A percentile compares a stretch with the other conserved stretches of the same genome.
Conservation (phyloP, 805 yeast species). For the Cyberlindnera nakhonratchasimensis region DNA sequence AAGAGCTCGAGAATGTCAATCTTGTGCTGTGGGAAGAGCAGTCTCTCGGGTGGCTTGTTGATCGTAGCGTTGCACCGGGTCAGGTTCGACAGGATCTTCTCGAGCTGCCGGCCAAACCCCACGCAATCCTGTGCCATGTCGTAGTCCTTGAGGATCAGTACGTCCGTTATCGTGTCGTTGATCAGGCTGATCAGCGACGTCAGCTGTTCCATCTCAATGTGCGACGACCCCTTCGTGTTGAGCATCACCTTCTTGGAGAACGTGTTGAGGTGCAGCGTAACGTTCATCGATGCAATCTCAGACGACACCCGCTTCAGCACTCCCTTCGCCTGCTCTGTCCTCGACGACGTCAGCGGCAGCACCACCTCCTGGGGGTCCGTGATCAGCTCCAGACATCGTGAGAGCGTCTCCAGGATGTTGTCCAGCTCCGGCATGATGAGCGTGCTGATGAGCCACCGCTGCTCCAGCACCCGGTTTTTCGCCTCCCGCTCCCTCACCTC, state of each 20-base stretch:
- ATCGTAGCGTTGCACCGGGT: slow-evolving; percentile 34
- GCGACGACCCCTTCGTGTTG: slow-evolving; percentile 36
- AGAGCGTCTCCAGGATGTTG: slow-evolving; percentile 41
- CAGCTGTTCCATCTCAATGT: slow-evolving; percentile 39
- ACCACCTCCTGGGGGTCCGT: slow-evolving; percentile 42
- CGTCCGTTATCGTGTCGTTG: slow-evolving; percentile 21
- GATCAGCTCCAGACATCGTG: slow-evolving; percentile 38
- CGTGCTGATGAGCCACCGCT: slow-evolving; percentile 45
- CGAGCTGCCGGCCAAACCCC: slow-evolving; percentile 15
- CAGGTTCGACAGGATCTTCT: slow-evolving; percentile 25
- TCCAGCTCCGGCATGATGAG: slow-evolving; percentile 48
- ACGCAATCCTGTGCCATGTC: slow-evolving; percentile 9
- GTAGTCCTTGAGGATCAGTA: slow-evolving; percentile 36
- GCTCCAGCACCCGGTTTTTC: slow-evolving; percentile 29
- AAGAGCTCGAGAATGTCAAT: slow-evolving; percentile 38
- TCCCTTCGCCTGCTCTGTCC: slow-evolving; percentile 59
- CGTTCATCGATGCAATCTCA: slow-evolving; percentile 46
- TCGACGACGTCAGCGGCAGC: slow-evolving; percentile 51
- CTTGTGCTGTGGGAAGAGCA: slow-evolving; percentile 57
- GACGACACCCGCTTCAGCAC: slow-evolving; percentile 53
- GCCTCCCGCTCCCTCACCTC: slow-evolving; percentile 9
- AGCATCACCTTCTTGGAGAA: slow-evolving; percentile 40
- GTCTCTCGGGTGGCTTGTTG: slow-evolving; percentile 49
- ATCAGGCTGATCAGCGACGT: slow-evolving; percentile 33
- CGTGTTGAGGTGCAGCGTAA: slow-evolving; percentile 35